Base-by-base conservation (phyloP, 1,284 basidiomycete species). In the Microbotryum silenes-acaulis region DNA sequence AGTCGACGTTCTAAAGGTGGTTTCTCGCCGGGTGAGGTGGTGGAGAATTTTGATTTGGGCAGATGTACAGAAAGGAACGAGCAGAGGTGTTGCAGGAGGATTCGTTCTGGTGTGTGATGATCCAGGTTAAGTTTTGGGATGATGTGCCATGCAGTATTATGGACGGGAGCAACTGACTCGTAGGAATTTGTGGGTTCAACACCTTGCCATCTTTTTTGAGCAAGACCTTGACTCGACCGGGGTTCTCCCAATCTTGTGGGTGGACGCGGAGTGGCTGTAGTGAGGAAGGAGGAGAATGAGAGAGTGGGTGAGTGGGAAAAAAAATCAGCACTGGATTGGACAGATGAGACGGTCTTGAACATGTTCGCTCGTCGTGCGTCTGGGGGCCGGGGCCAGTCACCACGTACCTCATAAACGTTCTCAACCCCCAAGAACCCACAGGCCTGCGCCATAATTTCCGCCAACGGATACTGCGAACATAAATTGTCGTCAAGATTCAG, bases 151-250 rank as follows among this genome's bases (percentile, higher is more conserved):
- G 29, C 0, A 12, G 37, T 16, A 42, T 25, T 25, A 25, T 25
- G 16, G 10, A 42, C 18, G 14, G 14, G 37, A 31, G 31, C 31
- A 42, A 42, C 37, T 42, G 3, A 18, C 37, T 42, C 6, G 37
- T 42, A 16, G 37, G 37, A 16, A 42, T 42, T 42, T 42, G 37
- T 6, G 37, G 14, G 6, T 42, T 42, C 37, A 42, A 42, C 37
- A 42, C 37, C 14, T 53, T 25, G 9, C 89, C 85, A 57, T 93
- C 87, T 73, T 87, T 86, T 78, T 88, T 87, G 82, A 90, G 87
- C 71, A 90, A 88, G 33, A 96, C 88, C 68, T 91, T 85, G 64
- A 96, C 89, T 45, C 92, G 83, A n/a, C 90, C 90, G 0, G 90
- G 90, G 51, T 53, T 53, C 68, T 91, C 85, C 92, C 93, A 97